Conservation (phyloP, 257 asterid species). For the Petunia axillaris region DNA sequence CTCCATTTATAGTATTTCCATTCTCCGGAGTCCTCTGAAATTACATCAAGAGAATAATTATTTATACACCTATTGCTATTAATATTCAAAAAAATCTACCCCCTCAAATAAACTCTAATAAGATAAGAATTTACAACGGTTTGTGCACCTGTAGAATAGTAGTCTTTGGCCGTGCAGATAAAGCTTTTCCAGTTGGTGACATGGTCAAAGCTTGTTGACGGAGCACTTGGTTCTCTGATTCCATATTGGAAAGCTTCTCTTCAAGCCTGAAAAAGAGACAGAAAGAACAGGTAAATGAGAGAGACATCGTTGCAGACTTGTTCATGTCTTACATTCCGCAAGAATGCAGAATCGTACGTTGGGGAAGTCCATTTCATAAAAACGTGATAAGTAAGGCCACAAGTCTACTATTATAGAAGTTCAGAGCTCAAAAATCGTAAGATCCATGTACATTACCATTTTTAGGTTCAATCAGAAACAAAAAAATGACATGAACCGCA, state of each 20-base stretch:
- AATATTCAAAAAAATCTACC: background rate
- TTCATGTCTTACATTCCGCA: background rate
- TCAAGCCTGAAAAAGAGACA: slow-evolving; percentile 68
- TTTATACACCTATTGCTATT: slow-evolving; percentile 27
- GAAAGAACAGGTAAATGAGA: background rate
- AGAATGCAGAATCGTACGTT: background rate
- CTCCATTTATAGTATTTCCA: slow-evolving; percentile 74
- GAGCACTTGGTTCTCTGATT: slow-evolving; percentile 97
- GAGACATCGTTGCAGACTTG: background rate
- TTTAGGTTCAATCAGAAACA: background rate
- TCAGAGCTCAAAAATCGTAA: background rate
- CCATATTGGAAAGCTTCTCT: slow-evolving; percentile 90
- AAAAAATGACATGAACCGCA: background rate
- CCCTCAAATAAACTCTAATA: slow-evolving; percentile 1
- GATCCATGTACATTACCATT: background rate
- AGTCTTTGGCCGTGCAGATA: slow-evolving; percentile 75
- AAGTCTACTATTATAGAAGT: background rate
- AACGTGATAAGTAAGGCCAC: background rate
- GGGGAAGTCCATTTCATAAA: background rate
- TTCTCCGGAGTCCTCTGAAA: slow-evolving; percentile 83
- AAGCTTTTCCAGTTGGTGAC: slow-evolving; percentile 92
- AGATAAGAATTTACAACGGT: slow-evolving; percentile 1
- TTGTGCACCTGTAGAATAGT: slow-evolving; percentile 68
- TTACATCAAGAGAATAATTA: slow-evolving; percentile 41
- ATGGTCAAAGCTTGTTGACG: slow-evolving; percentile 96